Conservation (phyloP, 2,329 filamentous ascomycete genomes). For the Aspergillus vadensis region DNA sequence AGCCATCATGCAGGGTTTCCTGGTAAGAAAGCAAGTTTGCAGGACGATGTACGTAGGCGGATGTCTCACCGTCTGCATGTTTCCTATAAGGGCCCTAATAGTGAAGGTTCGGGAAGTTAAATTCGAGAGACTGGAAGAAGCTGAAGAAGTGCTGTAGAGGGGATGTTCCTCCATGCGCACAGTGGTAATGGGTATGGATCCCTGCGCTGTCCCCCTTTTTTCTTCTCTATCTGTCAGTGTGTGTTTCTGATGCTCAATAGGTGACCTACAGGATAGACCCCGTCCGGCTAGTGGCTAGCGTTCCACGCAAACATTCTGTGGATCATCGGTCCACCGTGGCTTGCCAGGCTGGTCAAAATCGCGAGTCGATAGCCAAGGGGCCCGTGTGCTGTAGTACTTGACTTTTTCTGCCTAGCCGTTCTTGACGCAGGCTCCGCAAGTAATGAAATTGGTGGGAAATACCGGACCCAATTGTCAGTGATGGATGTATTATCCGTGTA, state of each 20-base stretch:
- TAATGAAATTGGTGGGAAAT: neutral
- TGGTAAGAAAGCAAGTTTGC: conserved; percentile 10
- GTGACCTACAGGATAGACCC: neutral
- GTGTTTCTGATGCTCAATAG: neutral
- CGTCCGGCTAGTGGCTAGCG: neutral
- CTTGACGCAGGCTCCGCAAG: conserved; percentile 11
- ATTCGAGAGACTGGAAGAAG: neutral
- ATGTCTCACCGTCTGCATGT: conserved; percentile 9
- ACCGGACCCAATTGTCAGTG: neutral
- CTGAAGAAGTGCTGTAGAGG: conserved; percentile 12
- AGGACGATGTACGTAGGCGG: conserved; percentile 6
- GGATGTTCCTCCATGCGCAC: neutral
- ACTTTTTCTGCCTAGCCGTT: conserved; percentile 7
- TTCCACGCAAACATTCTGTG: neutral
- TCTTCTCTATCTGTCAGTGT: neutral
- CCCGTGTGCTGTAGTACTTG: conserved; percentile 10
- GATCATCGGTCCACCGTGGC: conserved; percentile 1
- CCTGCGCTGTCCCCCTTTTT: neutral
- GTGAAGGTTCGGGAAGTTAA: neutral
- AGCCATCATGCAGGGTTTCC: conserved; percentile 20
- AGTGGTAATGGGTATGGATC: conserved; percentile 13
- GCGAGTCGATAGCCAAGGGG: conserved; percentile 6
- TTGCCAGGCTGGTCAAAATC: conserved; percentile 1
- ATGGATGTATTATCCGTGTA: neutral
- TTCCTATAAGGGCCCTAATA: neutral